Conservation (phyloP, 78 protist genomes). For the Thecamonas trahens region DNA sequence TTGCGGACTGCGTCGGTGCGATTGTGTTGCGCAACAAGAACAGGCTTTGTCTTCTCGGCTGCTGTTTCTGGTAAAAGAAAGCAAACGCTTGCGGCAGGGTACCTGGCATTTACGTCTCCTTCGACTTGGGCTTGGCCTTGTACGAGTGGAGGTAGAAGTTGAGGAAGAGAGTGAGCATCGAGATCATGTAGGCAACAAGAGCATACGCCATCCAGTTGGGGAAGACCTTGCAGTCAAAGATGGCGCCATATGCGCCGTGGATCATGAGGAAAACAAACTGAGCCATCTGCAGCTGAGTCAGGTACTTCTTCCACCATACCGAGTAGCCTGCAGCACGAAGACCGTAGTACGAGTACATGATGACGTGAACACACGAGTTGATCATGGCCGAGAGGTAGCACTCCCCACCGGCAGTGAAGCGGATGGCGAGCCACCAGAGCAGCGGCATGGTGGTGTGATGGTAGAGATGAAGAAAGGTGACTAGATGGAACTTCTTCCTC, state of each 20-base stretch:
- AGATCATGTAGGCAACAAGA: conserved; percentile 40
- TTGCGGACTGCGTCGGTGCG: too few relatives aligned
- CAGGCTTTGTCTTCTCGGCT: too few relatives aligned
- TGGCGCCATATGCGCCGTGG: not conserved
- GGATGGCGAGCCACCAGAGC: conserved; percentile 39
- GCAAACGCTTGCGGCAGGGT: too few relatives aligned
- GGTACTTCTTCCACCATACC: conserved; percentile 51
- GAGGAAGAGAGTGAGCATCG: conserved; percentile 33
- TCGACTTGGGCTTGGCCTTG: not conserved
- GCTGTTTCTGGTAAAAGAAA: too few relatives aligned
- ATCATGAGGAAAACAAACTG: conserved; percentile 35
- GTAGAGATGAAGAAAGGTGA: conserved; percentile 39
- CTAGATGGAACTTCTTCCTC: not conserved
- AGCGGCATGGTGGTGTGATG: conserved; percentile 37
- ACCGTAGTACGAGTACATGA: conserved; percentile 52
- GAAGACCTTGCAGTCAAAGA: conserved; percentile 22
- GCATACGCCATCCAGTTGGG: conserved; percentile 37
- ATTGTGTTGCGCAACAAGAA: too few relatives aligned
- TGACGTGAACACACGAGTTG: conserved; percentile 39
- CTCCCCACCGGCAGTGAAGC: conserved; percentile 52
- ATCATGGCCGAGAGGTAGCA: conserved; percentile 28
- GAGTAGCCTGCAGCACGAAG: not conserved
- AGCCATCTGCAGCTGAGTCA: conserved; percentile 49
- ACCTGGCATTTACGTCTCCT: conserved; percentile 3
- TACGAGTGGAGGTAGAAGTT: conserved; percentile 30